phyloP scores from a whole-genome alignment of 306 rosid species.

The Rosa multiflora region DNA sequence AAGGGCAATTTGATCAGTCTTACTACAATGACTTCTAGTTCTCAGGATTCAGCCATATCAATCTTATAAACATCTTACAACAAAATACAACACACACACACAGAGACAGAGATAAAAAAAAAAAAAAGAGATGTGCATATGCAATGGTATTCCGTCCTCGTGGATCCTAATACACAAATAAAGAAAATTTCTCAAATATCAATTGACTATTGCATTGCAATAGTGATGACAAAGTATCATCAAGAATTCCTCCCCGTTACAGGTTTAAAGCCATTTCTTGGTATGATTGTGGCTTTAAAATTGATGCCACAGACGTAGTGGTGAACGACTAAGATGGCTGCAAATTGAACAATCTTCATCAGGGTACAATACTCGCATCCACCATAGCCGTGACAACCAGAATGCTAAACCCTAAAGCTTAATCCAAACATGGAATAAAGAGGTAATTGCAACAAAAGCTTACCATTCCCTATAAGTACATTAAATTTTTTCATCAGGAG shows the following conservation, averaged over 20 bases:
- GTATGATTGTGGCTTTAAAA: background rate
- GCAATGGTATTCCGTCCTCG: too few species aligned
- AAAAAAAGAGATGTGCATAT: too few species aligned
- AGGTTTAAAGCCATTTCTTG: background rate
- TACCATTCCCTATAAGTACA: background rate
- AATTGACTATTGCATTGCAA: background rate
- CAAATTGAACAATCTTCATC: background rate
- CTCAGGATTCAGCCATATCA: background rate
- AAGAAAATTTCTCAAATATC: background rate
- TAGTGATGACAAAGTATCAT: background rate
- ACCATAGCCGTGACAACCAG: background rate
- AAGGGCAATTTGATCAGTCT: conserved; percentile 5
- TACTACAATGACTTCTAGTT: background rate
- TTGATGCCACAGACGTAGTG: background rate
- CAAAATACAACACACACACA: background rate
- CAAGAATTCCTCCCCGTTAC: background rate
- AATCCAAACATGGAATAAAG: background rate
- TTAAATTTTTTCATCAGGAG: background rate
- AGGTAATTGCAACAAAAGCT: conserved; percentile 15
- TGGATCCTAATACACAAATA: background rate
- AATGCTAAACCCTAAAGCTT: background rate
- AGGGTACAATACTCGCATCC: background rate
- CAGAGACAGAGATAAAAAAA: too few species aligned
- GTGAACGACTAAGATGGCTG: background rate
- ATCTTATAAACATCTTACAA: background rate